Evolutionary conservation across 2,329 filamentous ascomycete genomes (phyloP), one percentile per base, ranked within the genome.

Genomic region (Penicillium sp.): DNA sequence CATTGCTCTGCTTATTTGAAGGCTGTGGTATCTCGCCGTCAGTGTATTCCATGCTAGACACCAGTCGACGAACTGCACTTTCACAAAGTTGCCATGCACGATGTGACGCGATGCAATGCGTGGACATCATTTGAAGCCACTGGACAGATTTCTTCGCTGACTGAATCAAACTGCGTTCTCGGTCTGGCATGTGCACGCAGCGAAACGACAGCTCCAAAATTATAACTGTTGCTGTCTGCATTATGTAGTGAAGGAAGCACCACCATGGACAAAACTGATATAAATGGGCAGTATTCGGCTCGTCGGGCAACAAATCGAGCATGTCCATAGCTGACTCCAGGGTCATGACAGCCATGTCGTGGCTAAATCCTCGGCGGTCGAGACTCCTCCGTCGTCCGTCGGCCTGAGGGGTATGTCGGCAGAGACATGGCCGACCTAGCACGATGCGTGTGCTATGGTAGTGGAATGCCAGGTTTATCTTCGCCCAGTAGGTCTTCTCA

Each of bases 181-280:
- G 29, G 12, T 12, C 29, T 31, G 29, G 29, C 29, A 31, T 12
- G 12, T 31, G 29, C 29, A 31, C 29, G 12, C 66, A 66, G 21
- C 64, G 62, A 47, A 76, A 75, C 1, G 73, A 69, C 15, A 77
- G 60, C 59, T 76, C 73, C 29, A 76, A 67, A 35, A 76, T 69
- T 25, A 77, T 65, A 13, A 77, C 67, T 6, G 71, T 72, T 10
- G 67, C 62, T 31, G 73, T 65, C 60, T 79, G 77, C 60, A 78
- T 74, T 17, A 78, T 57, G 58, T 73, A 74, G 54, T 78, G 29
- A 31, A 78, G 62, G 19, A 76, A 62, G 57, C 67, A 74, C 72
- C 73, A 78, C 76, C 76, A 79, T 19, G 75, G 74, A 1, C 69
- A 67, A 8, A 71, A 59, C 17, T 62, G 62, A 46, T 71, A 70